A percentile compares a stretch with the other conserved stretches of the same genome.
Conservation (phyloP, 768 basidiomycete species). For the Termitomyces sp. region DNA sequence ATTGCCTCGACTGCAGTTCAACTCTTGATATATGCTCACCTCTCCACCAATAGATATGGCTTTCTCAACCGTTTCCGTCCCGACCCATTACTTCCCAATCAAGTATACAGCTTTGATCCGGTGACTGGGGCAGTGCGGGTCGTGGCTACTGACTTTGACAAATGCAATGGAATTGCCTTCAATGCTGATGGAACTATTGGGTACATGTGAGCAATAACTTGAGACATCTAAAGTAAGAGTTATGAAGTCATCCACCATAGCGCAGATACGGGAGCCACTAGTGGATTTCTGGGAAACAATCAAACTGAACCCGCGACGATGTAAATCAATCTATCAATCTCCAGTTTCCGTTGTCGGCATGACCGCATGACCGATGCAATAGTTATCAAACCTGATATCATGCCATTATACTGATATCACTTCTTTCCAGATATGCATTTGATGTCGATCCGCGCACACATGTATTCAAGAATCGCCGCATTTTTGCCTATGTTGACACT, state of each 20-base stretch:
- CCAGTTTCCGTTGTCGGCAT: background rate
- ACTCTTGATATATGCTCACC: background rate
- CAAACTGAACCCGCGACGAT: conserved; percentile 63
- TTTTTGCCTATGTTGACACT: conserved; percentile 63
- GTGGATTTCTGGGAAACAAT: conserved; percentile 39
- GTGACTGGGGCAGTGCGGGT: conserved; percentile 58
- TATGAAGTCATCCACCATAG: conserved; percentile 21
- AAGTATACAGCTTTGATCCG: conserved; percentile 76
- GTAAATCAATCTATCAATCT: conserved; percentile 29
- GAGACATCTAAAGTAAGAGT: background rate
- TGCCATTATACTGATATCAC: background rate
- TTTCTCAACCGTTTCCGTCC: conserved; percentile 65
- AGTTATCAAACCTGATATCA: background rate
- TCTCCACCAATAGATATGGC: conserved; percentile 43
- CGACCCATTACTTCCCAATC: conserved; percentile 58
- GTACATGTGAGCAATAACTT: conserved; percentile 42
- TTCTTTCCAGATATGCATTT: conserved; percentile 50
- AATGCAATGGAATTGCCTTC: conserved; percentile 73
- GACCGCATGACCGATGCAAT: too few relatives aligned
- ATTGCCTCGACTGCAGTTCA: background rate
- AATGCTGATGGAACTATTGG: conserved; percentile 58
- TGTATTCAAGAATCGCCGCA: conserved; percentile 52
- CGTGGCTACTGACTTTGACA: conserved; percentile 73
- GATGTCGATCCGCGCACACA: conserved; percentile 57
- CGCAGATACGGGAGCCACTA: conserved; percentile 48